Base-by-base conservation (phyloP, 208 protist species). In the Vickermania spadyakhi region DNA sequence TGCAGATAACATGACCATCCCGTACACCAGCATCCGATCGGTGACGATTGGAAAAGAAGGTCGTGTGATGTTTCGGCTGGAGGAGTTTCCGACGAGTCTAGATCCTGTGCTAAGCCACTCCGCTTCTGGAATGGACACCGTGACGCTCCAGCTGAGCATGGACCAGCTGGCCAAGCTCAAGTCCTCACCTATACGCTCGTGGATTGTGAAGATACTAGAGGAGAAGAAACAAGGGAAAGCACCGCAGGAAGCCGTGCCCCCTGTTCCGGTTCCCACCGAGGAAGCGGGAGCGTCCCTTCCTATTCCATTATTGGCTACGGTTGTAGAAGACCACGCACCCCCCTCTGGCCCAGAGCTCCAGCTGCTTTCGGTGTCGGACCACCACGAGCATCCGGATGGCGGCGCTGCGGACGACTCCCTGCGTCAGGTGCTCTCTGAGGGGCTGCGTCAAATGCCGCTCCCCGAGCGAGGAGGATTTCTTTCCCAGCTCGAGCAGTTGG, bases 1-100 rank as follows among this genome's bases (percentile, higher is more conserved):
- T 54, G 89, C 86, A 0, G 86, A 93, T 64, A 89, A 96, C 64
- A 70, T 93, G 30, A 93, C 89, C 56, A 84, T 96, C 42, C 80
- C 84, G 0, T 96, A 92, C 70, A 65, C 64, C 50, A 73, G 70
- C 31, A 89, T 96, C 50, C 84, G 86, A 51, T 89, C 80, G 13
- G 86, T 93, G 29, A 91, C 78, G 13, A 70, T 92, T 27, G 79
- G 81, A 49, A 84, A 83, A 36, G 81, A 91, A 55, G 84, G 84
- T 0, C 76, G 82, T 54, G 80, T 93, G 45, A 75, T 85, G 26
- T 66, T 96, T 58, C 74, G 80, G 7, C 78, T 96, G 14, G 77
- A 92, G 45, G 77, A 84, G 62, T 91, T 93, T 58, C 89, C 89
- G 2, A 73, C 83, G 21, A 92, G 89, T 66, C 72, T 95, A 22